A percentile compares a stretch with the other conserved stretches of the same genome.
These are phyloP conservation scores for Pinus albicaulis DNA, from an alignment of 75 land plant species.

Conservation along the genomic window DNA sequence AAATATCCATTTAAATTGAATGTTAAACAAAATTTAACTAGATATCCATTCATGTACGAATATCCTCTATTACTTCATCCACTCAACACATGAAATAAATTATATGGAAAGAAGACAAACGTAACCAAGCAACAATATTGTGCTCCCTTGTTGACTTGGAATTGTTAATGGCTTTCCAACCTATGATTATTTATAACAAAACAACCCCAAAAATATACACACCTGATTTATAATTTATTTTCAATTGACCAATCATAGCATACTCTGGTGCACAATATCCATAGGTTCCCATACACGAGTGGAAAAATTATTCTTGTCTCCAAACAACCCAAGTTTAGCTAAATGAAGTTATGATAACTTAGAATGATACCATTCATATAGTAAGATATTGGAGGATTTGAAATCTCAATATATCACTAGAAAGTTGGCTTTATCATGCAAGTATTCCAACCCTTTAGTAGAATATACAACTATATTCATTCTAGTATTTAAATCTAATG, in stretches of 20 bases:
- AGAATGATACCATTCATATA: too few relatives aligned
- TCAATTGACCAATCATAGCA: constrained; percentile 51
- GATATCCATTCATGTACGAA: neutral
- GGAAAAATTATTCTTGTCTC: constrained; percentile 48
- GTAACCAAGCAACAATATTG: constrained; percentile 51
- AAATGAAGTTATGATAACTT: constrained; percentile 45
- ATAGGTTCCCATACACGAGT: constrained; percentile 53
- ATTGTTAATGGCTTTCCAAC: constrained; percentile 53
- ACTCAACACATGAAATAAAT: neutral
- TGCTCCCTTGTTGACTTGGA: constrained; percentile 40
- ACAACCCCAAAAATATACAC: constrained; percentile 55
- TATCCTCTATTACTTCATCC: neutral
- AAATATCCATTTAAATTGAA: neutral
- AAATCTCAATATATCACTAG: too few relatives aligned
- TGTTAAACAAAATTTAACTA: neutral
- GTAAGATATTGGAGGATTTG: too few relatives aligned
- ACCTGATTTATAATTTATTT: constrained; percentile 52
- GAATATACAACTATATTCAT: constrained; percentile 47
- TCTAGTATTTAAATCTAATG: constrained; percentile 40
- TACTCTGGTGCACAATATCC: constrained; percentile 58
- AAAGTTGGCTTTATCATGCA: constrained; percentile 57
- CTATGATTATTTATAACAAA: constrained; percentile 43
- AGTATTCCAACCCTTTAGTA: constrained; percentile 38
- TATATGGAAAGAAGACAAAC: neutral
- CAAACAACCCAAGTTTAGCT: constrained; percentile 50